A percentile compares a stretch with the other conserved stretches of the same genome.
These are phyloP conservation scores for Ophiocordyceps camponoti-rufipedis DNA, from an alignment of 2,329 filamentous ascomycete genomes.

Conservation along the genomic window DNA sequence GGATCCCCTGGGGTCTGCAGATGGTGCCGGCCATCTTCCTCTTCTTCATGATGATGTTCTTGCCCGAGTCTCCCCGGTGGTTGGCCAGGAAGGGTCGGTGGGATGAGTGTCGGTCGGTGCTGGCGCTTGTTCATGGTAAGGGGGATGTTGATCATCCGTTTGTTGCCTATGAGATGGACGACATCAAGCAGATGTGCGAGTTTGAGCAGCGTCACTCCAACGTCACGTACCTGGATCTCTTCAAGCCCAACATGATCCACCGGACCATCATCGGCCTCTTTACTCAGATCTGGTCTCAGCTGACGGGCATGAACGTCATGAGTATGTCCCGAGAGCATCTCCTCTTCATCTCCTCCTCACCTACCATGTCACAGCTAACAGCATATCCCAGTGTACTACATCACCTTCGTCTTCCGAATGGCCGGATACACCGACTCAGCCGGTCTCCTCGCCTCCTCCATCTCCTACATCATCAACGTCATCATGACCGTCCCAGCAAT, in stretches of 20 bases:
- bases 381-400: slow-evolving; percentile 48
- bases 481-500: slow-evolving; percentile 47
- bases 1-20: slow-evolving; percentile 47
- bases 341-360: too few relatives aligned
- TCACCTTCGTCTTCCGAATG: slow-evolving; percentile 47
- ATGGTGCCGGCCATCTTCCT: slow-evolving; percentile 43
- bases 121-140: slow-evolving; percentile 43
- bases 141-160: slow-evolving; percentile 47
- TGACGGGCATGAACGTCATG: slow-evolving; percentile 37
- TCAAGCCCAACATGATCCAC: slow-evolving; percentile 47
- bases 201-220: slow-evolving; percentile 54
- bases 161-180: slow-evolving; percentile 48
- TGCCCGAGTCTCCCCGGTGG: slow-evolving; percentile 46
- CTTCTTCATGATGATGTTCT: slow-evolving; percentile 37
- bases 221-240: slow-evolving; percentile 52
- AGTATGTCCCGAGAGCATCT: too few relatives aligned
- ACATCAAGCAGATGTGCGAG: slow-evolving; percentile 56
- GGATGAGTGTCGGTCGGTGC: slow-evolving; percentile 34
- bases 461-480: slow-evolving; percentile 51
- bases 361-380: too few relatives aligned
- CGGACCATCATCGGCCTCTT: slow-evolving; percentile 31
- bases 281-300: slow-evolving; percentile 37
- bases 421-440: slow-evolving; percentile 44
- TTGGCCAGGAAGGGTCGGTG: slow-evolving; percentile 43
- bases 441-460: slow-evolving; percentile 46